Evolutionary conservation across 2,329 filamentous ascomycete species (phyloP), one percentile per base, ranked within the genome.

Genomic region (Meredithiella fracta): DNA sequence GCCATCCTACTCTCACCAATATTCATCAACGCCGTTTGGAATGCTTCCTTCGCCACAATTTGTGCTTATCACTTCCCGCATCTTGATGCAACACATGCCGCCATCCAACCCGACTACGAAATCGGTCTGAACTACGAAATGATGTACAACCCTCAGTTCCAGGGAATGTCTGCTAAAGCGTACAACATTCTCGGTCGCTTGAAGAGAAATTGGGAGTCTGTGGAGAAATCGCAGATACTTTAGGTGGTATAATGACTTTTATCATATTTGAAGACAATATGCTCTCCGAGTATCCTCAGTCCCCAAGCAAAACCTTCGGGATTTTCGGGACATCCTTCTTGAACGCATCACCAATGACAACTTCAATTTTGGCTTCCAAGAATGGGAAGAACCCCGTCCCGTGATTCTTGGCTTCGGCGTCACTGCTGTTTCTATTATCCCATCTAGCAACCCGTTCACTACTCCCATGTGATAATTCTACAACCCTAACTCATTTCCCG

Each of bases 21-120:
- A 14, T 25, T 52, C 4, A 38, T 34, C 9, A 51, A 29, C 15
- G 54, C 47, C 22, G 17, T 26, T 5, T 56, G 54, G 54, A 47
- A 56, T 14, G 54, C 54, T 1, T 34, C 47, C 15, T 31, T 56
- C 6, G 23, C 54, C 7, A 17, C 47, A 14, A 25, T 56, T 3
- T 49, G 52, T 40, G 54, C 54, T 6, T 49, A 52, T 14, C 54
- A 56, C 49, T 56, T 56, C 34, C 54, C 54, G 14, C 34, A 52
- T 37, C 47, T 56, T 1, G 54, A 56, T 22, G n/a, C 23, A 2
- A 44, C 7, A 3, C 20, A 20, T 23, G 47, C 22, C 3, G 34
- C 52, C 6, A 31, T 51, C 3, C 31, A 31, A 25, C n/a, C 37
- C 1, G 54, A 56, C 34, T 56, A 51, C 9, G 47, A 51, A n/a